phyloP scores from a whole-genome alignment of 2,329 filamentous ascomycete species.

The Arthroderma sp. region DNA sequence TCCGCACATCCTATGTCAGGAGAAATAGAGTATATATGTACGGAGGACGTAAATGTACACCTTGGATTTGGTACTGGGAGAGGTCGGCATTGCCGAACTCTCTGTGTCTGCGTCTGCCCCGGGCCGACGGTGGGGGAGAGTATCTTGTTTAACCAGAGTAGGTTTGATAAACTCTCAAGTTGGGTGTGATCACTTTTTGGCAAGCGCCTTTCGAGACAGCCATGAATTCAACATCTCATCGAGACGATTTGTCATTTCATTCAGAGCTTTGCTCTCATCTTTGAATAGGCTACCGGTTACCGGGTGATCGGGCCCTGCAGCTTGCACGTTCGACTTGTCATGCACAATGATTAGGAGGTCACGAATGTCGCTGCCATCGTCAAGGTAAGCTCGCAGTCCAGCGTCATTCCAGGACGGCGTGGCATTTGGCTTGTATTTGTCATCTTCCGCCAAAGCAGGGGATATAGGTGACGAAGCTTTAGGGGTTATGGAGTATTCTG shows the following conservation, averaged over 20 bases:
- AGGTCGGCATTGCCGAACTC: too few relatives aligned
- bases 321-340: slow-evolving; percentile 72
- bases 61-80: too few relatives aligned
- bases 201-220: slow-evolving; percentile 39
- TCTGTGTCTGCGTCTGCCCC: too few relatives aligned
- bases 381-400: slow-evolving; percentile 76
- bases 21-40: too few relatives aligned
- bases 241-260: slow-evolving; percentile 78
- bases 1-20: too few relatives aligned
- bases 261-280: slow-evolving; percentile 73
- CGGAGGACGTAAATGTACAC: too few relatives aligned
- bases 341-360: slow-evolving; percentile 86
- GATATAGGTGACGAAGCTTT: slow-evolving; percentile 35
- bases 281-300: slow-evolving; percentile 67
- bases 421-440: slow-evolving; percentile 12
- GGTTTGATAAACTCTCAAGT: too few relatives aligned
- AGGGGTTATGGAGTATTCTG: too few relatives aligned
- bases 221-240: slow-evolving; percentile 77
- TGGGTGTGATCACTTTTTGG: background rate
- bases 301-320: slow-evolving; percentile 72
- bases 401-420: slow-evolving; percentile 69
- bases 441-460: too few relatives aligned
- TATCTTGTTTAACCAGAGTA: too few relatives aligned
- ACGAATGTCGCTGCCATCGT: slow-evolving; percentile 75
- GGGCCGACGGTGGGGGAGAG: too few relatives aligned